phyloP scores from a whole-genome alignment of 177 flowering plant genomes.

The Vitis hybrid region DNA sequence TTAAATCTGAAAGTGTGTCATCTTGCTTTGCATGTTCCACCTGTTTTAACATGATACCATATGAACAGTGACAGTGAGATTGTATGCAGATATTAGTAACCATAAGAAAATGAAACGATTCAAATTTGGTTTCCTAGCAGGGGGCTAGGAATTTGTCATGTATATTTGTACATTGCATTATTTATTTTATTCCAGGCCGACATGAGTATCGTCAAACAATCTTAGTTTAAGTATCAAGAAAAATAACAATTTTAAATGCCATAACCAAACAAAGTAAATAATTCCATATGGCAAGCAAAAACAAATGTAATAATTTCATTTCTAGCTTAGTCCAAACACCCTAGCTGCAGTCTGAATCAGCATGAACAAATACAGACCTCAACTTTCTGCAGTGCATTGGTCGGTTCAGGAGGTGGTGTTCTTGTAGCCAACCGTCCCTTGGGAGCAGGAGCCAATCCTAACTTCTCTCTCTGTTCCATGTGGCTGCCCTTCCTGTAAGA shows the following conservation, averaged over 20 bases:
- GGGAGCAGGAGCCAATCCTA: conserved; percentile 42
- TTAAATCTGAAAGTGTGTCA: conserved; percentile 54
- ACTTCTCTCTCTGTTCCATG: conserved; percentile 53
- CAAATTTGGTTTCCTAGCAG: background rate
- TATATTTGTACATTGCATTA: background rate
- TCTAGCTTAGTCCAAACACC: background rate
- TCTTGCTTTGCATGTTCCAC: conserved; percentile 62
- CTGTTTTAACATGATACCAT: conserved; percentile 27
- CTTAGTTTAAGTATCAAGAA: background rate
- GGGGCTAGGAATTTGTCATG: background rate
- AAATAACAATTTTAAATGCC: background rate
- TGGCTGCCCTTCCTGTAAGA: conserved; percentile 39
- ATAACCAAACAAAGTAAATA: background rate
- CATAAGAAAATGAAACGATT: background rate
- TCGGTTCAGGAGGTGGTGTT: conserved; percentile 45
- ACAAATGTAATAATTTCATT: background rate
- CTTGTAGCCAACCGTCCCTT: conserved; percentile 33
- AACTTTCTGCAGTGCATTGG: conserved; percentile 54
- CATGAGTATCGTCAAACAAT: background rate
- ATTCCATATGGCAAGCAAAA: background rate
- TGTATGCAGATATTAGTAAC: background rate
- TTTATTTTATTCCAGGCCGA: too few relatives aligned
- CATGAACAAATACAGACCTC: conserved; percentile 40
- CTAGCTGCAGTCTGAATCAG: background rate
- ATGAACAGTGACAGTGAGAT: background rate